Evolutionary conservation across 1,284 basidiomycete species (phyloP).

Genomic region (Puccinia hordei): DNA sequence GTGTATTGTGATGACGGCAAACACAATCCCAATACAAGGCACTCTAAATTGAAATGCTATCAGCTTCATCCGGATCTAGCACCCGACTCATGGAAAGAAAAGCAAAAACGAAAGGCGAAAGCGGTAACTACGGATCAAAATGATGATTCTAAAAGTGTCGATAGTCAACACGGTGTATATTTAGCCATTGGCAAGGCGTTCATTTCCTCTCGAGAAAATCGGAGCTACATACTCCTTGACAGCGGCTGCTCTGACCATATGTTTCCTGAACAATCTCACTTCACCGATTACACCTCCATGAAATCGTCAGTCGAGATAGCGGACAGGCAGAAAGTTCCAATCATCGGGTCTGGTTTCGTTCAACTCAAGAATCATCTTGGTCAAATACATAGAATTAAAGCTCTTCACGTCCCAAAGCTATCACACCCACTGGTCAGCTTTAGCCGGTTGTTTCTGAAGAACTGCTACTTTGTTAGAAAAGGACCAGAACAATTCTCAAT

Average conservation of each 20-base stretch:
- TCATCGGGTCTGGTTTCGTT: neutral
- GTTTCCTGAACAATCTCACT: too few species aligned
- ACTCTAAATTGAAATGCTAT: neutral
- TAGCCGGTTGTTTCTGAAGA: constrained; percentile 7
- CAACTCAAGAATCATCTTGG: neutral
- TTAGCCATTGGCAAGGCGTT: too few species aligned
- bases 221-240: too few species aligned
- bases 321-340: neutral
- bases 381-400: neutral
- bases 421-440: constrained; percentile 21
- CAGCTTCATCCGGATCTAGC: constrained; percentile 11
- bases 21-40: constrained; percentile 16
- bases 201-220: too few species aligned
- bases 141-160: too few species aligned
- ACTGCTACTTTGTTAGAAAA: too few species aligned
- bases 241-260: too few species aligned
- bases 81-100: neutral
- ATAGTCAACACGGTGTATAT: too few species aligned
- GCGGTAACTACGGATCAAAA: neutral
- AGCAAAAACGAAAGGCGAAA: neutral
- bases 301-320: neutral
- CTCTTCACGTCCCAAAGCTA: neutral
- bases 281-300: too few species aligned
- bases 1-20: neutral
- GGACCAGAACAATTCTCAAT: neutral